Percentiles rank a stretch among this genome's conserved stretches.
phyloP scores from a whole-genome alignment of 441 rosid genomes.

The Bocquillonia castaneifolia region DNA sequence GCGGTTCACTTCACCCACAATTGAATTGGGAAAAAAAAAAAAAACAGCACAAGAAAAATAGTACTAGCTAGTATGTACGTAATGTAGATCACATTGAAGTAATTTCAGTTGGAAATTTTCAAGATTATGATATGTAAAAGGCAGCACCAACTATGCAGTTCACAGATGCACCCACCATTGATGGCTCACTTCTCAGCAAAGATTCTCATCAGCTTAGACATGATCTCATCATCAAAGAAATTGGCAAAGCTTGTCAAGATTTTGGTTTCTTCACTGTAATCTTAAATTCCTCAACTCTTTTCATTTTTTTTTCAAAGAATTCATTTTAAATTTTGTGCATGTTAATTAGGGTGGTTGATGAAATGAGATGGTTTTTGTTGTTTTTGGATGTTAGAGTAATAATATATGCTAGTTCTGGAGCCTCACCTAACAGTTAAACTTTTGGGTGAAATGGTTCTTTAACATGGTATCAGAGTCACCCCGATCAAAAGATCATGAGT shows the following conservation, averaged over 20 bases:
- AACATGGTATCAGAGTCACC: too few species aligned
- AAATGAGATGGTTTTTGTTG: neutral
- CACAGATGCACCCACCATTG: neutral
- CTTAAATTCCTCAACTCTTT: neutral
- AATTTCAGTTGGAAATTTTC: too few species aligned
- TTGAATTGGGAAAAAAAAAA: too few species aligned
- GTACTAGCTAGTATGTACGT: too few species aligned
- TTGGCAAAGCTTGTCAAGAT: conserved; percentile 1
- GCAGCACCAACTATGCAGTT: neutral
- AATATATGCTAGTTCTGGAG: too few species aligned
- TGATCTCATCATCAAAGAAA: neutral
- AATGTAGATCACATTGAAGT: too few species aligned
- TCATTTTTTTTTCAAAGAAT: neutral
- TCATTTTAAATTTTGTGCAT: neutral
- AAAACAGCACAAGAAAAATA: too few species aligned
- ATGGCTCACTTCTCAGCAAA: neutral
- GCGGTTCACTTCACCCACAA: too few species aligned
- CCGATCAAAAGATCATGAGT: too few species aligned
- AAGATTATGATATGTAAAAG: neutral
- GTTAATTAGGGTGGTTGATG: too few species aligned
- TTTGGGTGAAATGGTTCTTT: too few species aligned
- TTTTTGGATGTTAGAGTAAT: neutral
- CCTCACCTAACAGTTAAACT: too few species aligned
- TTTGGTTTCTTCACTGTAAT: conserved; percentile 12
- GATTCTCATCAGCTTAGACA: neutral